Evolutionary conservation across 768 basidiomycete genomes (phyloP).

Genomic region (Leccinum olivaceopallidum): DNA sequence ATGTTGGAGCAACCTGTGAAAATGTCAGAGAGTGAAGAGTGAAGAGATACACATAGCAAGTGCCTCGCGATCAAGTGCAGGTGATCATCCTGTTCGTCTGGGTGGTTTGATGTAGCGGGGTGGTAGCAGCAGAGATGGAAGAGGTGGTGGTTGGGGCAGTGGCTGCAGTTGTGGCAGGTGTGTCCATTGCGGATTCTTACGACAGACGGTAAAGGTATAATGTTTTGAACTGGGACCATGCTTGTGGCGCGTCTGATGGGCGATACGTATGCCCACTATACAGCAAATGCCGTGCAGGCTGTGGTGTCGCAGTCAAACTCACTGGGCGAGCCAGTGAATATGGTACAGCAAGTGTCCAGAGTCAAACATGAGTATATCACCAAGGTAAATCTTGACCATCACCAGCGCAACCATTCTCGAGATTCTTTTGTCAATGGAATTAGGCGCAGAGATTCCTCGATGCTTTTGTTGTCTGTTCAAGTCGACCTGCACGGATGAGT

Average conservation of each 20-base stretch:
- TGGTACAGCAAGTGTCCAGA: constrained; percentile 1
- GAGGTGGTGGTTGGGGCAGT: background rate
- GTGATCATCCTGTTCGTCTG: background rate
- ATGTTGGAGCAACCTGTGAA: no score
- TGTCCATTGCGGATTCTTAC: background rate
- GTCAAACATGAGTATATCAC: background rate
- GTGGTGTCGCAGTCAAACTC: background rate
- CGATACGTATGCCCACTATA: background rate
- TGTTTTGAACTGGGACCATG: background rate
- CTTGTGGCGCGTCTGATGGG: background rate
- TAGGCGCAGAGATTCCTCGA: no score
- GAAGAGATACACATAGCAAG: no score
- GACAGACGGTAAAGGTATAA: background rate
- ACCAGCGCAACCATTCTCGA: constrained; percentile 1
- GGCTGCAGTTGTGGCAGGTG: background rate
- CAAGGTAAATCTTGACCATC: background rate
- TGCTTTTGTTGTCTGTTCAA: constrained; percentile 41
- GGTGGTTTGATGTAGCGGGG: background rate
- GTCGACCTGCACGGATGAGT: no score
- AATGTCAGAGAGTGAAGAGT: no score
- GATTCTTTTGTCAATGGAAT: background rate
- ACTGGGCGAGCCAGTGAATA: background rate
- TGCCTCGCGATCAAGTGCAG: no score
- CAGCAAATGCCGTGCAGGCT: background rate
- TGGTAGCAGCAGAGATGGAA: background rate